Evolutionary conservation across 169 alveolate genomes (phyloP), one percentile per base, ranked within the genome.

Genomic region (Plasmodium cynomolgi): DNA sequence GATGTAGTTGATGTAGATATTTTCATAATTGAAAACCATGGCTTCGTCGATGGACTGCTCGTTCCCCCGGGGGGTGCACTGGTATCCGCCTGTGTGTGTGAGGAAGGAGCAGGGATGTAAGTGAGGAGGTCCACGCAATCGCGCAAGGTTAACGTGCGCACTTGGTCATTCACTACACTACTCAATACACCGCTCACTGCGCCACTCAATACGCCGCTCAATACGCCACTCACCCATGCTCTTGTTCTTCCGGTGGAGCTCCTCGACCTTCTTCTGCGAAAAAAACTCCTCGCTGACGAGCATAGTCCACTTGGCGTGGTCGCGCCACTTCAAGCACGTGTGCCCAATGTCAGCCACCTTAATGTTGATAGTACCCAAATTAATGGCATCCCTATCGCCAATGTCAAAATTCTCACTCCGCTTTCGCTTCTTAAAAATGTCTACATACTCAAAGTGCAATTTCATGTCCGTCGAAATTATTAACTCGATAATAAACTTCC

Each of bases 301-400:
- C 93, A 93, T 95, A 20, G 99, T 96, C 99, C 99, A 98, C 58
- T 97, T 92, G 29, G 97, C 92, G 74, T 98, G 99, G 47, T 97
- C 98, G n/a, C 95, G 96, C 98, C 98, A 97, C 91, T 96, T 97
- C 73, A 98, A 95, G 85, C 98, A 98, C 47, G 97, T 96, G 95
- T 98, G 99, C 15, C 99, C 99, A 26, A 98, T 96, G 88, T 98
- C 99, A 7, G 99, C 99, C n/a, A 98, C 93, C 72, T 98, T 98
- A 39, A 98, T 93, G 68, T 98, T 97, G 37, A 97, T 96, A 13
- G 97, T 98, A 39, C 97, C 93, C 20, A 97, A 92, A 93, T 97
- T 96, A 15, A 97, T 95, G 79, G 98, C 99, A 71, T 98, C 98
- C 34, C 95, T 96, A 93, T 96, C 96, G 23, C 93, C 80, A 75